Base-by-base conservation (phyloP, 176 grass and related monocot genomes). In the Saccharum spontaneum region DNA sequence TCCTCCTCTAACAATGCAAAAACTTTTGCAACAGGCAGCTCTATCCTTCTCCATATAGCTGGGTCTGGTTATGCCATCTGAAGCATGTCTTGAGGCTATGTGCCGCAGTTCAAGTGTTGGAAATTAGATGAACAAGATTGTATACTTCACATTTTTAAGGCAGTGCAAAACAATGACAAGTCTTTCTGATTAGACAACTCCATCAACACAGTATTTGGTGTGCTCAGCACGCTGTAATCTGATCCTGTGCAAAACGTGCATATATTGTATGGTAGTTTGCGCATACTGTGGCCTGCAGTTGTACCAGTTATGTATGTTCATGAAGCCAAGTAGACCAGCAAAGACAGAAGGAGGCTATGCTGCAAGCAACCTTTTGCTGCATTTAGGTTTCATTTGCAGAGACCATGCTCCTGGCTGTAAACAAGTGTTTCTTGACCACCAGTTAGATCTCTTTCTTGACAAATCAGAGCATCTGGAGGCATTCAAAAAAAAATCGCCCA, bases 41-140 rank as follows among this genome's bases (percentile, higher is more conserved):
- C 49, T 96, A 38, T 91, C 94, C 73, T 96, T 96, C 86, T 96
- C 94, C 75, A 83, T 96, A 60, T 95, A 91, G 69, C 44, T 22
- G 16, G 10, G 24, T 64, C 23, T 22, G 34, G 67, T 31, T 69
- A 16, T 70, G n/a, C 66, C 74, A 69, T 67, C 48, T 38, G 45
- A 89, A 85, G 76, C 39, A 62, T 69, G 72, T n/a, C 50, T 26
- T 70, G 30, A 70, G 62, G 60, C 26, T 46, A 26, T 40, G 33
- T 24, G 34, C 81, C 52, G 24, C 5, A 55, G 62, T 26, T 48
- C 1, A 15, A 38, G 36, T 73, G 45, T 16, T 66, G 33, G 68
- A 72, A 48, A 37, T 10, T 79, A 60, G 15, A 67, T 28, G 37
- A 7, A 0, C 13, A n/a, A 44, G n/a, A 11, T 6, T 17, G 10